phyloP scores from a whole-genome alignment of 208 protist species.

The Tritrichomonas musculus region DNA sequence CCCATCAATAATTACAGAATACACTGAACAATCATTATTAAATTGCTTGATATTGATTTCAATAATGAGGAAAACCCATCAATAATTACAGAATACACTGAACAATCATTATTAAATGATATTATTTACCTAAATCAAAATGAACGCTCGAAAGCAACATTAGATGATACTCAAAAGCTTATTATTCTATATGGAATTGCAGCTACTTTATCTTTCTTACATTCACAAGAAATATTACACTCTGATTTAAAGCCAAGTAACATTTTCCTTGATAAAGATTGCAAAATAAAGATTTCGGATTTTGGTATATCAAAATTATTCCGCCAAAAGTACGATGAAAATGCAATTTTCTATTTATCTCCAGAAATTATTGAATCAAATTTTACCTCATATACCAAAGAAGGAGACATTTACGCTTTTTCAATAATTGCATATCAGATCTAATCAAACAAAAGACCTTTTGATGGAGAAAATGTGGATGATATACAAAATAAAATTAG shows the following conservation, averaged over 20 bases:
- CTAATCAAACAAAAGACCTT: background rate
- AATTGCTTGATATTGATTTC: background rate
- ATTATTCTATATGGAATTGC: background rate
- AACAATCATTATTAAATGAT: background rate
- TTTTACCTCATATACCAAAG: background rate
- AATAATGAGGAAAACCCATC: background rate
- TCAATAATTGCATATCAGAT: background rate
- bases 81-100: background rate
- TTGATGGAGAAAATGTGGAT: background rate
- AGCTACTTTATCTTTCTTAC: background rate
- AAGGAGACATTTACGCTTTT: background rate
- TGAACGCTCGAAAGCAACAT: background rate
- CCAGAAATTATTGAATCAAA: background rate
- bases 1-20: background rate
- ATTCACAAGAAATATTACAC: background rate
- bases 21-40: background rate
- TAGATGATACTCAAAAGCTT: background rate
- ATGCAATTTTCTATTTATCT: background rate
- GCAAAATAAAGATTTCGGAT: background rate
- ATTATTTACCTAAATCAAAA: background rate
- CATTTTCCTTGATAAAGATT: background rate
- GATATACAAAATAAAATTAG: too few species aligned
- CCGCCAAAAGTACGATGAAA: too few species aligned
- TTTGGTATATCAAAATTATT: background rate
- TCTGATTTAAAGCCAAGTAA: conserved; percentile 28